These are phyloP conservation scores for Russula emetica DNA, from an alignment of 768 basidiomycete genomes.

Conservation along the genomic window DNA sequence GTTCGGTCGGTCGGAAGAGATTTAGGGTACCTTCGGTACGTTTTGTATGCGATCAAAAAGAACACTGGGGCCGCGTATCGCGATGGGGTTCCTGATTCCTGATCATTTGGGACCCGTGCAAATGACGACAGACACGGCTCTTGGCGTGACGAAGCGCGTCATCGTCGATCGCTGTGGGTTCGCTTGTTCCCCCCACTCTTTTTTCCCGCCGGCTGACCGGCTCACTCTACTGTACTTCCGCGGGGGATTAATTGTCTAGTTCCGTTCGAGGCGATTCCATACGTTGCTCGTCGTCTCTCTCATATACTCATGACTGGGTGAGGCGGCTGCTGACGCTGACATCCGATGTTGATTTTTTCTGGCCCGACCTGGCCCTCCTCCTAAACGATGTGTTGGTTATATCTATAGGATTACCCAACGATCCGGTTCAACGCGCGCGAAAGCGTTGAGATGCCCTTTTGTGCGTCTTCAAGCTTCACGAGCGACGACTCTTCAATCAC, in stretches of 20 bases:
- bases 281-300: slow-evolving; percentile 48
- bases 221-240: neutral
- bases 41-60: neutral
- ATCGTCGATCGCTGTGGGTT: slow-evolving; percentile 69
- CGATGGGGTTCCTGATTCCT: neutral
- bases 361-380: too few species aligned
- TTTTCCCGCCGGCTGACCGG: neutral
- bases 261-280: slow-evolving; percentile 66
- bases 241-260: slow-evolving; percentile 39
- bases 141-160: slow-evolving; percentile 84
- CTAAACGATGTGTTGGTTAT: neutral
- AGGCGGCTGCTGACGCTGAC: neutral
- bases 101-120: slow-evolving; percentile 76
- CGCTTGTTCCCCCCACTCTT: slow-evolving; percentile 21
- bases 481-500: neutral
- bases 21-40: slow-evolving; percentile 3
- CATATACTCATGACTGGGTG: neutral
- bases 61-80: too few species aligned
- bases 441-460: slow-evolving; percentile 97
- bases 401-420: slow-evolving; percentile 74
- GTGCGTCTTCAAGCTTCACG: slow-evolving; percentile 51
- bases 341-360: too few species aligned
- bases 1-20: too few species aligned
- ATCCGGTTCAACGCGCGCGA: slow-evolving; percentile 87
- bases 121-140: slow-evolving; percentile 98